A percentile compares a stretch with the other conserved stretches of the same genome.
phyloP scores from a whole-genome alignment of 345 rosid genomes.

The Lepidium sativum region DNA sequence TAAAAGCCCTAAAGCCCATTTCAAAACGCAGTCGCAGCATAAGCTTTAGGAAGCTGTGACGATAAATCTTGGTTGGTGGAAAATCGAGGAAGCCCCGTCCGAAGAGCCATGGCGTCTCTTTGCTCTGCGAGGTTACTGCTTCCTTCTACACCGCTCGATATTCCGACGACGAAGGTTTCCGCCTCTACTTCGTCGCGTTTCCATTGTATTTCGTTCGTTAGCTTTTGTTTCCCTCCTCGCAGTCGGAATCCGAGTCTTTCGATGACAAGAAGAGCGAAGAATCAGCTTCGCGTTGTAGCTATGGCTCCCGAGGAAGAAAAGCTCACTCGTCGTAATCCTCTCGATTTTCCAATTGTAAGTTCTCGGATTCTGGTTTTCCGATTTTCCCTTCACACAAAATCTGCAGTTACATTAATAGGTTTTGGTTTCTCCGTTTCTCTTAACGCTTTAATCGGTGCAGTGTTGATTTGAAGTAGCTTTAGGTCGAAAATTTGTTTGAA shows the following conservation, averaged over 20 bases:
- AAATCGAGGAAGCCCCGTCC: constrained; percentile 1
- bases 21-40: background rate
- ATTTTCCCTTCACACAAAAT: background rate
- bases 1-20: background rate
- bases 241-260: background rate
- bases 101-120: constrained; percentile 27
- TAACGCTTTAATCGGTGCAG: background rate
- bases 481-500: background rate
- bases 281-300: constrained; percentile 34
- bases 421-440: background rate
- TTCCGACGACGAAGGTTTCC: background rate
- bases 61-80: constrained; percentile 28
- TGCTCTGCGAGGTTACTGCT: constrained; percentile 14
- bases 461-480: background rate
- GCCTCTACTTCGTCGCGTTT: constrained; percentile 15
- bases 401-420: background rate
- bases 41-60: background rate
- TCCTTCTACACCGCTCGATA: constrained; percentile 20
- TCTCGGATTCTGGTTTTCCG: background rate
- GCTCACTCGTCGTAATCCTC: constrained; percentile 58
- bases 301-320: constrained; percentile 80
- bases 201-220: constrained; percentile 1
- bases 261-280: constrained; percentile 11
- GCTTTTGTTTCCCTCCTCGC: constrained; percentile 5
- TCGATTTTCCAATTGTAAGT: constrained; percentile 63